Base-by-base conservation (phyloP, 768 basidiomycete genomes). In the Russula lepida region DNA sequence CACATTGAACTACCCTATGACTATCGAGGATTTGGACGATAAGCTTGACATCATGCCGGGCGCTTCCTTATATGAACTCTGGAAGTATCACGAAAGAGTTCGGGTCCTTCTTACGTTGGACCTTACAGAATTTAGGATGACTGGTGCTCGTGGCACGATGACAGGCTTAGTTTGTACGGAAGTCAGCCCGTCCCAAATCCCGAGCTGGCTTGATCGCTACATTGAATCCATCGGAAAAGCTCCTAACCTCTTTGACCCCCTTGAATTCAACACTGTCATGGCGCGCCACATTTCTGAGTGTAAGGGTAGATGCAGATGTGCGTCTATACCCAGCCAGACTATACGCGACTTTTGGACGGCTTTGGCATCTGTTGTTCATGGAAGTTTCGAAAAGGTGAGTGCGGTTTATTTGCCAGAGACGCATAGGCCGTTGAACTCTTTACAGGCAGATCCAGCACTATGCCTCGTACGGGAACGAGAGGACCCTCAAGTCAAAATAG, bases 191-290 rank as follows among this genome's bases (percentile, higher is more conserved):
- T 43, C 47, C 28, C 6, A 4, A 0, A 49, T 55, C 44, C 52
- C 52, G 27, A 46, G 21, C 15, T 59, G 58, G 58, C 41, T 59
- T 27, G 43, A 41, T 17, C n/a, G 23, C n/a, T 59, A 59, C 9
- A 47, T 59, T 21, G 46, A 54, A 2, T 54, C 58, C 27, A 47
- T 59, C 21, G 52, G 25, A n/a, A 8, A 48, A 54, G 6, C 44
- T 4, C 58, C 52, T 3, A 13, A 21, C 9, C 33, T 28, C 35
- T 59, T 59, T 6, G 15, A 59, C 32, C 15, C 47, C 44, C 4
- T 54, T 12, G 58, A 59, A 30, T 27, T 59, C 19, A 35, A 47
- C 9, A 30, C 15, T 9, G 32, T 11, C 32, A 19, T 39, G 33
- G 52, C 27, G 33, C 52, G 44, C 33, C 58, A 59, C 44, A 8